Base-by-base conservation (phyloP, 768 basidiomycete genomes). In the Xanthoconium stramineum region DNA sequence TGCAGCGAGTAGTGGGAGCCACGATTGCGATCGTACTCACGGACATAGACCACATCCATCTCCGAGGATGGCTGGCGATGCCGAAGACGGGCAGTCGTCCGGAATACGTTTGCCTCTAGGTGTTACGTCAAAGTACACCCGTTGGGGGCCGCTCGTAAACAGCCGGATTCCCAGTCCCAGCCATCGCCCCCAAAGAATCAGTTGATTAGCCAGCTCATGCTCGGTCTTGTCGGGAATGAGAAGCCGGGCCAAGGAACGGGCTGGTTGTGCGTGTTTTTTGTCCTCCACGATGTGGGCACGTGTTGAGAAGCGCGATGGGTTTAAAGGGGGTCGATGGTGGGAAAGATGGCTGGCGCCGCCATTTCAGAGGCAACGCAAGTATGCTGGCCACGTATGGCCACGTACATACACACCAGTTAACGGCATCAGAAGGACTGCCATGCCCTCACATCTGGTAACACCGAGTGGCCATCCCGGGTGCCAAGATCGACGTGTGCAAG, bases 41-140 rank as follows among this genome's bases (percentile, higher is more conserved):
- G 40, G 50, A 35, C 39, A 47, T 52, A 24, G 52, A 45, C 28
- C 47, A 19, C 28, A 37, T 39, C 54, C 45, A 57, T 63, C 58
- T 54, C 58, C 61, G 61, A 56, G 68, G 62, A 35, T 33, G 50
- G 24, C 38, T 52, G 11, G 13, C 20, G 44, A 13, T 38, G 45
- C 28, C 29, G 37, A 38, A 29, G 57, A 63, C 17, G 13, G 55
- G 49, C 47, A 24, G 24, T 36, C 32, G 13, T 28, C 59, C 19
- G 56, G 47, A 29, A 57, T 56, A 1, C 11, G 28, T 38, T 48
- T 19, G 65, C 72, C 56, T 61, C 64, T 8, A 76, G 79, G 2
- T 72, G 75, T 66, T 78, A 78, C 65, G 75, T 89, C 47, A 80
- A 79, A 0, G 74, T 88, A 3, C 54, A 86, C n/a, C 86, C 33